Evolutionary conservation across 2,329 filamentous ascomycete genomes (phyloP).

Genomic region (Trichoderma hamatum): DNA sequence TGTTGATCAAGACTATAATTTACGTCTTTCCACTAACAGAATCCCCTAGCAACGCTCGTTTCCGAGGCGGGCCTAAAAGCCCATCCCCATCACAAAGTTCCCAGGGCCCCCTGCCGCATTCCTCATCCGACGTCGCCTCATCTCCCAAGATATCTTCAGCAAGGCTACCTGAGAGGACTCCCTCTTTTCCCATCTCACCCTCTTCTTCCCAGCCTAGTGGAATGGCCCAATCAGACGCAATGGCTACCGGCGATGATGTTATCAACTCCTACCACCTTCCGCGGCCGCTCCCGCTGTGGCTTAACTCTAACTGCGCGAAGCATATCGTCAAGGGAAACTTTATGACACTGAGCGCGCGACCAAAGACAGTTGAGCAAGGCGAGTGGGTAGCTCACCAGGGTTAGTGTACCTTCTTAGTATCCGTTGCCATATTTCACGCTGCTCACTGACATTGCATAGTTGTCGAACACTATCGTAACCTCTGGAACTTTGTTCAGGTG

Average conservation of each 20-base stretch:
- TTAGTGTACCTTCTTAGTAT: constrained; percentile 47
- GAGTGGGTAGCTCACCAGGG: constrained; percentile 97
- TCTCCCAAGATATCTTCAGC: constrained; percentile 42
- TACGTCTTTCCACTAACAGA: constrained; percentile 3
- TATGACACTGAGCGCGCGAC: constrained; percentile 89
- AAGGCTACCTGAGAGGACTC: constrained; percentile 58
- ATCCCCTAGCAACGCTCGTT: constrained; percentile 57
- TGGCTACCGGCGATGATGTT: constrained; percentile 55
- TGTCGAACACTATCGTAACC: constrained; percentile 86
- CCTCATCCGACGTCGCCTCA: constrained; percentile 46
- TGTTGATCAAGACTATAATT: neutral
- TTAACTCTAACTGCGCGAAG: constrained; percentile 73
- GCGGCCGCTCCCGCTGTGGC: constrained; percentile 70
- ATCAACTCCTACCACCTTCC: constrained; percentile 66
- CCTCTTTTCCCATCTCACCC: constrained; percentile 64
- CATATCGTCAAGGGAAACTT: constrained; percentile 98
- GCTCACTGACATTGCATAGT: constrained; percentile 55
- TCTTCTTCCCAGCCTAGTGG: constrained; percentile 69
- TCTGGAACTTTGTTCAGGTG: constrained; percentile 87
- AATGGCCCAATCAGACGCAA: constrained; percentile 63
- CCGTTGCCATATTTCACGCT: neutral
- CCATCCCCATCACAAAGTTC: constrained; percentile 52
- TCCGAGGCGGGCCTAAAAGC: constrained; percentile 60
- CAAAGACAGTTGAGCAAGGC: constrained; percentile 89
- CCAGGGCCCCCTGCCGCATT: constrained; percentile 42